phyloP scores from a whole-genome alignment of 805 yeast species.

The Candida verbasci region DNA sequence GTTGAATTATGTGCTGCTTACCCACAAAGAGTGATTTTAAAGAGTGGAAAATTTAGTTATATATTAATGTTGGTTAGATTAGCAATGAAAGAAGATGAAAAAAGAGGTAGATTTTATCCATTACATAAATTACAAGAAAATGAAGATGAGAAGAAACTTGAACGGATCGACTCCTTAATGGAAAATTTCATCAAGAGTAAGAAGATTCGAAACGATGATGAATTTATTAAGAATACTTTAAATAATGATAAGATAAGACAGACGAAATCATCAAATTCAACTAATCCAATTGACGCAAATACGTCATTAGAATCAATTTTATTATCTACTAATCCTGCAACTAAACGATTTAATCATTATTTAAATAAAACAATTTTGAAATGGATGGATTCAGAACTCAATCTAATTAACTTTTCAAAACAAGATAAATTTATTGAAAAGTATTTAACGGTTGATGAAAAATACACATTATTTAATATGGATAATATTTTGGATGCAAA shows the following conservation, averaged over 20 bases:
- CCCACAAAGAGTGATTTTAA: slow-evolving; percentile 37
- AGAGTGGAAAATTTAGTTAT: slow-evolving; percentile 17
- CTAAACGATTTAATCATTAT: slow-evolving; percentile 20
- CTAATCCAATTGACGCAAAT: slow-evolving; percentile 1
- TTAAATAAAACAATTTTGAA: slow-evolving; percentile 20
- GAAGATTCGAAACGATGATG: slow-evolving; percentile 18
- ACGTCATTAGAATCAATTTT: slow-evolving; percentile 14
- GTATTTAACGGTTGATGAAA: slow-evolving; percentile 13
- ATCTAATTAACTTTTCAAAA: slow-evolving; percentile 17
- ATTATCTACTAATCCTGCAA: slow-evolving; percentile 27
- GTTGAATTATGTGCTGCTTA: slow-evolving; percentile 49
- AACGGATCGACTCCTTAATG: slow-evolving; percentile 17
- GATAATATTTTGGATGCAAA: slow-evolving; percentile 18
- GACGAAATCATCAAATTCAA: slow-evolving; percentile 9
- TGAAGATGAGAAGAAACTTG: slow-evolving; percentile 1
- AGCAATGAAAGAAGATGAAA: slow-evolving; percentile 75
- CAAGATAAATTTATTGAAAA: slow-evolving; percentile 22
- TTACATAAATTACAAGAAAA: slow-evolving; percentile 12
- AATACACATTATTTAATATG: slow-evolving; percentile 28
- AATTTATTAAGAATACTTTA: slow-evolving; percentile 6
- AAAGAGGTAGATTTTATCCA: slow-evolving; percentile 45
- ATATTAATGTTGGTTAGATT: slow-evolving; percentile 50
- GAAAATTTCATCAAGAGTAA: slow-evolving; percentile 25
- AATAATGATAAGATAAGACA: slow-evolving; percentile 14
- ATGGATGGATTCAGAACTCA: slow-evolving; percentile 15